Conservation (phyloP, 2,329 filamentous ascomycete species). For the Sporothrix schenckii region DNA sequence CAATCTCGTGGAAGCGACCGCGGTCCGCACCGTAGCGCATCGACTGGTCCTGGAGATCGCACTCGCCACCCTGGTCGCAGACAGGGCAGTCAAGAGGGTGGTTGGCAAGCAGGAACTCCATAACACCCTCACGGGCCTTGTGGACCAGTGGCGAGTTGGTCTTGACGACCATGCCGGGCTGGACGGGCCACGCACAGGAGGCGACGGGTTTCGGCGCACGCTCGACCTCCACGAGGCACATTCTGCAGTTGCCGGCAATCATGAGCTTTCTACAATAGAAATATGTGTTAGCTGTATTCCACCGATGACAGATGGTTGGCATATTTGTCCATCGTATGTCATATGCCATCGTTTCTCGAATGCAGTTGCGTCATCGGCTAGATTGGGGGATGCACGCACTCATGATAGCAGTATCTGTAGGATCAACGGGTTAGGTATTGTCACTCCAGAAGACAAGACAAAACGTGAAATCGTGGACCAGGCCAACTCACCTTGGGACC, state of each 20-base stretch:
- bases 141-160: slow-evolving; percentile 94
- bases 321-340: slow-evolving; percentile 46
- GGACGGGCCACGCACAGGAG: slow-evolving; percentile 98
- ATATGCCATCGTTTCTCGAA: background rate
- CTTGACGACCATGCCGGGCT: slow-evolving; percentile 98
- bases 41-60: slow-evolving; percentile 98
- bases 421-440: slow-evolving; percentile 41
- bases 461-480: too few species aligned
- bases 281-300: slow-evolving; percentile 46
- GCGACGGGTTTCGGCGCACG: slow-evolving; percentile 94
- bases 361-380: background rate
- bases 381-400: slow-evolving; percentile 53
- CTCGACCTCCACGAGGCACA: slow-evolving; percentile 99
- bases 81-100: slow-evolving; percentile 95
- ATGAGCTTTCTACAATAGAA: slow-evolving; percentile 78
- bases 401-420: slow-evolving; percentile 94
- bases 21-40: slow-evolving; percentile 98
- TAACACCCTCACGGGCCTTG: slow-evolving; percentile 97
- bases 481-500: slow-evolving; percentile 70
- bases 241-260: slow-evolving; percentile 99
- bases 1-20: slow-evolving; percentile 93
- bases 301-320: background rate
- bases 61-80: slow-evolving; percentile 98
- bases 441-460: background rate
- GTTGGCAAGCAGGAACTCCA: slow-evolving; percentile 97